A percentile compares a stretch with the other conserved stretches of the same genome.
These are phyloP conservation scores for Dactylorhiza incarnata DNA, from an alignment of 106 monocot genomes.

Conservation along the genomic window DNA sequence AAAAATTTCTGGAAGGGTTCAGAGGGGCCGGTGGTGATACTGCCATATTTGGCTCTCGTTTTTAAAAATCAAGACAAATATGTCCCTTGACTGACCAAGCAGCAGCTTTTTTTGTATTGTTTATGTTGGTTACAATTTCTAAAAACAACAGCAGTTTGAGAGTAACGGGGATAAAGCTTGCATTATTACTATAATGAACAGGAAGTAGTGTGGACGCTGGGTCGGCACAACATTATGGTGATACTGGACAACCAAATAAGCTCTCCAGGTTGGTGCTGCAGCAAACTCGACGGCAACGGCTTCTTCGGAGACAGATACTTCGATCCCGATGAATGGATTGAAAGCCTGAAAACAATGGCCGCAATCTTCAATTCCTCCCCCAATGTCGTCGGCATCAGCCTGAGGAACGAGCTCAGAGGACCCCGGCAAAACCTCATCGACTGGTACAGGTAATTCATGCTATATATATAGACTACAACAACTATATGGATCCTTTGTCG, in stretches of 20 bases:
- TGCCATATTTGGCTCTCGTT: too few species aligned
- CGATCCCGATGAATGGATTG: conserved; percentile 58
- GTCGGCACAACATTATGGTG: conserved; percentile 50
- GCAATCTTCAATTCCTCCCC: conserved; percentile 40
- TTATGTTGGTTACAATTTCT: background rate
- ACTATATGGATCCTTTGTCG: too few species aligned
- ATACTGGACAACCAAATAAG: conserved; percentile 80
- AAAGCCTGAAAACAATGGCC: conserved; percentile 45
- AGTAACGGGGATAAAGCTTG: too few species aligned
- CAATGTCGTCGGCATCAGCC: conserved; percentile 76
- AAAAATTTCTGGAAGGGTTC: too few species aligned
- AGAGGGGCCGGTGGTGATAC: too few species aligned
- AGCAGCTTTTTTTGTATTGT: too few species aligned
- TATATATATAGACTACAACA: too few species aligned
- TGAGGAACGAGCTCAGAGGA: conserved; percentile 76
- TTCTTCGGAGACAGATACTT: conserved; percentile 85
- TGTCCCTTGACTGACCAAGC: too few species aligned
- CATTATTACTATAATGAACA: conserved; percentile 9
- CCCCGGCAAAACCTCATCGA: conserved; percentile 40
- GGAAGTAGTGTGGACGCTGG: conserved; percentile 48
- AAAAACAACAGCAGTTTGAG: background rate
- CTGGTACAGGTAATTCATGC: conserved; percentile 96
- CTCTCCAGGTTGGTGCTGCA: conserved; percentile 81
- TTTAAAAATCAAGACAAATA: too few species aligned
- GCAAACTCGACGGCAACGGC: conserved; percentile 62